phyloP scores from a whole-genome alignment of 306 rosid genomes.

The Acacia confusa region DNA sequence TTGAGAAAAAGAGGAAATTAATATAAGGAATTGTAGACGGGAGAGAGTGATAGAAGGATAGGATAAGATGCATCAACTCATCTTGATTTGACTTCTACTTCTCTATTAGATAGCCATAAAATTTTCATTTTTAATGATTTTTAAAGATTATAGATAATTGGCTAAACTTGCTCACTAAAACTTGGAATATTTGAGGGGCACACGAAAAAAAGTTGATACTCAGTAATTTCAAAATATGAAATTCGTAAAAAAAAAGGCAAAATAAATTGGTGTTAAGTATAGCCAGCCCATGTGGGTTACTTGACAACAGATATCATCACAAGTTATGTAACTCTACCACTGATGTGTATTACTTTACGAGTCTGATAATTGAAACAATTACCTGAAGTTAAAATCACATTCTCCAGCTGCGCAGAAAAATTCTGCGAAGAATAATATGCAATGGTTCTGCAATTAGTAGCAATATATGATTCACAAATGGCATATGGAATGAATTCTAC shows the following conservation, averaged over 20 bases:
- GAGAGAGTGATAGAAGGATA: neutral
- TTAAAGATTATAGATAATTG: neutral
- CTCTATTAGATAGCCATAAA: neutral
- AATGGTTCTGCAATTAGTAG: slow-evolving; percentile 21
- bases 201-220: neutral
- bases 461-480: slow-evolving; percentile 21
- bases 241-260: neutral
- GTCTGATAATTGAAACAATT: slow-evolving; percentile 34
- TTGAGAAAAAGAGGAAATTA: neutral
- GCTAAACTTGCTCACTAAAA: neutral
- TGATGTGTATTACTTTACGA: slow-evolving; percentile 5
- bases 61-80: neutral
- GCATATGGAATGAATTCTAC: neutral
- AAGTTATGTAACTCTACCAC: neutral
- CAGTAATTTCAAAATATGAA: neutral
- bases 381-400: slow-evolving; percentile 91
- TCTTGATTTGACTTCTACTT: neutral
- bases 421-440: slow-evolving; percentile 47
- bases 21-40: neutral
- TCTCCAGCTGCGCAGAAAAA: slow-evolving; percentile 96
- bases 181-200: neutral
- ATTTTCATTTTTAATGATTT: neutral
- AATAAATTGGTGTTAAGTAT: neutral
- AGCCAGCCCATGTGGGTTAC: neutral
- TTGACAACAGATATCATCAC: neutral